phyloP scores from a whole-genome alignment of 768 basidiomycete genomes.

The Epithele typhae region DNA sequence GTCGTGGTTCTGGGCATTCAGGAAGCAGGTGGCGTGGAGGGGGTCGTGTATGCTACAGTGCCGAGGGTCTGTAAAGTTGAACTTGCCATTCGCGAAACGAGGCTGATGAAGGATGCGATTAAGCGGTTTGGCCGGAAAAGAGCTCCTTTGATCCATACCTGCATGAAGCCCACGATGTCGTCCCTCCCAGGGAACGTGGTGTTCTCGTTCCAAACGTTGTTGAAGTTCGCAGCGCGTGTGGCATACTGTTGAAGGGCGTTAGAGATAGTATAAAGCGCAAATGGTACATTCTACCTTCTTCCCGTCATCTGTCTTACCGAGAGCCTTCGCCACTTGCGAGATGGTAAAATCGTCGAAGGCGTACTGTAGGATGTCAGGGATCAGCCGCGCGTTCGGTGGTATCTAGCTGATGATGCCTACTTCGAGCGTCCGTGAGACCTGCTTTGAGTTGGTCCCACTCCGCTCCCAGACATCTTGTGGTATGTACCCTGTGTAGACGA shows the following conservation, averaged over 20 bases:
- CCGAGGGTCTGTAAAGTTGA: conserved; percentile 61
- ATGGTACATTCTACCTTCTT: conserved; percentile 38
- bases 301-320: conserved; percentile 46
- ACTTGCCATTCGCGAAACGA: conserved; percentile 51
- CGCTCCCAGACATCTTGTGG: conserved; percentile 29
- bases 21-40: conserved; percentile 50
- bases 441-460: conserved; percentile 55
- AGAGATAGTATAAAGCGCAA: not conserved
- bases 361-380: conserved; percentile 33
- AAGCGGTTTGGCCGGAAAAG: not conserved
- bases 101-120: conserved; percentile 32
- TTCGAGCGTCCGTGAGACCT: conserved; percentile 59
- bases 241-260: conserved; percentile 38
- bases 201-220: conserved; percentile 57
- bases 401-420: conserved; percentile 24
- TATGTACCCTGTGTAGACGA: conserved; percentile 30
- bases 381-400: not conserved
- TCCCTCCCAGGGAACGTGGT: conserved; percentile 44
- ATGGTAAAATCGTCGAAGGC: conserved; percentile 63
- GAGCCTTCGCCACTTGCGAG: conserved; percentile 54
- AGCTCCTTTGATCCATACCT: conserved; percentile 32
- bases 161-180: conserved; percentile 53
- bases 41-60: conserved; percentile 67
- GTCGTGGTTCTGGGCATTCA: conserved; percentile 50
- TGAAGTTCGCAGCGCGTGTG: conserved; percentile 50